A percentile compares a stretch with the other conserved stretches of the same genome.
phyloP scores from a whole-genome alignment of 352 stramenopile species.

The Phytophthora ramorum region DNA sequence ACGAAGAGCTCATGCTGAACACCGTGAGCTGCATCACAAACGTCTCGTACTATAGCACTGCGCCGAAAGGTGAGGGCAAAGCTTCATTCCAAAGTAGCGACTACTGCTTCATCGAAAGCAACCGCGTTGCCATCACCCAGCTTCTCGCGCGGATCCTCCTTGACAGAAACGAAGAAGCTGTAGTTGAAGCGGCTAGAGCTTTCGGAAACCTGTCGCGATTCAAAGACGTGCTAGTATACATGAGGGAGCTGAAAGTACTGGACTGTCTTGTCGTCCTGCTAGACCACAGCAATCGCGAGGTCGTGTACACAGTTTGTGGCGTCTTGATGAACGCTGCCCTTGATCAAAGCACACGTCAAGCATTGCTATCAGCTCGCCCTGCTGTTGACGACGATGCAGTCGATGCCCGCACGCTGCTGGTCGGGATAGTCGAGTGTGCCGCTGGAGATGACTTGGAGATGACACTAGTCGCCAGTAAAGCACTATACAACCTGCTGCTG shows the following conservation, averaged over 20 bases:
- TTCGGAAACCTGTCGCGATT: conserved; percentile 90
- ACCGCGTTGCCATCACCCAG: conserved; percentile 49
- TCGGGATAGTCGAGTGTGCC: conserved; percentile 61
- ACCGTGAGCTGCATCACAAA: conserved; percentile 90
- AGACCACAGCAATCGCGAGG: conserved; percentile 77
- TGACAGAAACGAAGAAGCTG: conserved; percentile 81
- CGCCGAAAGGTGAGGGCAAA: not conserved
- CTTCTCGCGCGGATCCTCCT: conserved; percentile 62
- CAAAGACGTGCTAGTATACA: conserved; percentile 61
- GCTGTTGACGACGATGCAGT: conserved; percentile 24
- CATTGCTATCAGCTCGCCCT: conserved; percentile 44
- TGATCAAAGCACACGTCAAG: conserved; percentile 43
- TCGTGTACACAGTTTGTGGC: conserved; percentile 82
- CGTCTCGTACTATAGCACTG: conserved; percentile 75
- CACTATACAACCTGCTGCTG: conserved; percentile 85
- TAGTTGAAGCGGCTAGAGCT: conserved; percentile 81
- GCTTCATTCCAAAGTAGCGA: not conserved
- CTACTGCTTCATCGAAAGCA: conserved; percentile 51
- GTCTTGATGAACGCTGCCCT: conserved; percentile 88
- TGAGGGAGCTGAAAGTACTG: conserved; percentile 67
- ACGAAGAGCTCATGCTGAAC: conserved; percentile 91
- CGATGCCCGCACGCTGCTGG: conserved; percentile 53
- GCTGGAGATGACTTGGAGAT: conserved; percentile 72
- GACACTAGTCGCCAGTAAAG: conserved; percentile 81
- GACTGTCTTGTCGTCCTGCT: conserved; percentile 79